A percentile compares a stretch with the other conserved stretches of the same genome.
These are phyloP conservation scores for Gloeopeniophorella convolvens DNA, from an alignment of 768 basidiomycete species.

Conservation along the genomic window DNA sequence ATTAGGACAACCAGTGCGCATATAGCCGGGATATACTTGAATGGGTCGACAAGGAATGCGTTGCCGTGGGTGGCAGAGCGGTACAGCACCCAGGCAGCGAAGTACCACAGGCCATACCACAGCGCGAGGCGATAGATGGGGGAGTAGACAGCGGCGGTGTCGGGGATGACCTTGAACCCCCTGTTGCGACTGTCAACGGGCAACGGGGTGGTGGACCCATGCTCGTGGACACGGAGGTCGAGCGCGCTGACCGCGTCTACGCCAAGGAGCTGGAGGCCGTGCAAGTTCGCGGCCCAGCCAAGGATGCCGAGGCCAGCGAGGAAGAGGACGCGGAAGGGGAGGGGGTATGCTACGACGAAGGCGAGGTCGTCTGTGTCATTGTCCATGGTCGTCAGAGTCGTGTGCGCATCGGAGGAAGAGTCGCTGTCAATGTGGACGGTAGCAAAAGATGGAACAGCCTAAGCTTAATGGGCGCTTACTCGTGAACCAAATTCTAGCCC, in stretches of 20 bases:
- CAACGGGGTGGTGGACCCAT: slow-evolving; percentile 17
- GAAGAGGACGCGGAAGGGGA: slow-evolving; percentile 87
- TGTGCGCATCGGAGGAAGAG: neutral
- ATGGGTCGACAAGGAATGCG: slow-evolving; percentile 57
- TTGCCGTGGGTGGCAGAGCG: slow-evolving; percentile 53
- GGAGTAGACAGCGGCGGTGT: slow-evolving; percentile 41
- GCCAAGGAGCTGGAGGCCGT: slow-evolving; percentile 66
- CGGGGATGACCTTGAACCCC: slow-evolving; percentile 33
- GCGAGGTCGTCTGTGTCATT: slow-evolving; percentile 35
- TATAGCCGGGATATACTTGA: slow-evolving; percentile 69
- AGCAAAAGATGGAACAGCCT: too few relatives aligned
- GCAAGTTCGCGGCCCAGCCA: slow-evolving; percentile 91
- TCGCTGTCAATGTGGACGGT: neutral
- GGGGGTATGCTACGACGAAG: slow-evolving; percentile 61
- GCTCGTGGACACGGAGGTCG: slow-evolving; percentile 39
- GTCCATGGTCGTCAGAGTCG: slow-evolving; percentile 17
- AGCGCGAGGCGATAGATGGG: slow-evolving; percentile 64
- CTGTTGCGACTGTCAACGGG: slow-evolving; percentile 22
- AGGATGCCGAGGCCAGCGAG: slow-evolving; percentile 75
- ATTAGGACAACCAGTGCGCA: slow-evolving; percentile 53
- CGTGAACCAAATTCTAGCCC: neutral
- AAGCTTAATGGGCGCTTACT: neutral
- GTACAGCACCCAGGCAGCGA: slow-evolving; percentile 65
- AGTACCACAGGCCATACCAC: slow-evolving; percentile 54
- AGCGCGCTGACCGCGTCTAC: slow-evolving; percentile 70